Percentiles rank a stretch among this genome's conserved stretches.
These are phyloP conservation scores for Davidsoniella neocaledoniae DNA, from an alignment of 2,329 filamentous ascomycete species.

Conservation along the genomic window DNA sequence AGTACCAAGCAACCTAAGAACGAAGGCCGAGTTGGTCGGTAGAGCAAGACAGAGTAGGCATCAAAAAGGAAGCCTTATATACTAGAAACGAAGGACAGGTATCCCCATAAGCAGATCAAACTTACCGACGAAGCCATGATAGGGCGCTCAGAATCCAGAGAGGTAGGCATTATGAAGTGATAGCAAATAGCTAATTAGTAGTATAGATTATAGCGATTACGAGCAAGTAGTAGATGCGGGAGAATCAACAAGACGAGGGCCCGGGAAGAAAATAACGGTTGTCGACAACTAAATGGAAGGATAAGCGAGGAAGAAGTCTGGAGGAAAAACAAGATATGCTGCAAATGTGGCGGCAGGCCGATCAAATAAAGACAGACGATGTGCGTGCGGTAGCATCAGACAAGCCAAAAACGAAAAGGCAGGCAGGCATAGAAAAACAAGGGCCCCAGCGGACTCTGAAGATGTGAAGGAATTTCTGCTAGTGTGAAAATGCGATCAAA, in stretches of 20 bases:
- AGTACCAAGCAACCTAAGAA: neutral
- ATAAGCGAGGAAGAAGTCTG: slow-evolving; percentile 5
- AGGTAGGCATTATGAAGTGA: slow-evolving; percentile 32
- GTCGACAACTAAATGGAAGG: neutral
- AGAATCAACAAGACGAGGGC: neutral
- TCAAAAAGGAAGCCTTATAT: too few species aligned
- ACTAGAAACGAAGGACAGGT: too few species aligned
- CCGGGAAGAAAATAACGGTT: neutral
- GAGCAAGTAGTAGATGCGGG: neutral
- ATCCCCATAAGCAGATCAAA: slow-evolving; percentile 15
- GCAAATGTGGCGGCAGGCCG: too few species aligned
- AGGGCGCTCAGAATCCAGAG: slow-evolving; percentile 42
- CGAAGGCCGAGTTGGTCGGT: slow-evolving; percentile 3
- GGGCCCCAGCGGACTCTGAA: too few species aligned
- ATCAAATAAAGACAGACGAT: too few species aligned
- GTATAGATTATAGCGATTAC: neutral
- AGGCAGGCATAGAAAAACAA: too few species aligned
- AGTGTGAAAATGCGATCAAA: too few species aligned
- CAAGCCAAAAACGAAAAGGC: too few species aligned
- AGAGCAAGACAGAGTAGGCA: slow-evolving; percentile 11
- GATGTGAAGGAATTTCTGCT: too few species aligned
- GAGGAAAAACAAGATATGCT: slow-evolving; percentile 1
- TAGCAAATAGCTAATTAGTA: neutral
- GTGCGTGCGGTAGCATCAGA: too few species aligned
- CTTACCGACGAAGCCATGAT: slow-evolving; percentile 48